Conservation (phyloP, 2,329 filamentous ascomycete genomes). For the Diaporthe batatas region DNA sequence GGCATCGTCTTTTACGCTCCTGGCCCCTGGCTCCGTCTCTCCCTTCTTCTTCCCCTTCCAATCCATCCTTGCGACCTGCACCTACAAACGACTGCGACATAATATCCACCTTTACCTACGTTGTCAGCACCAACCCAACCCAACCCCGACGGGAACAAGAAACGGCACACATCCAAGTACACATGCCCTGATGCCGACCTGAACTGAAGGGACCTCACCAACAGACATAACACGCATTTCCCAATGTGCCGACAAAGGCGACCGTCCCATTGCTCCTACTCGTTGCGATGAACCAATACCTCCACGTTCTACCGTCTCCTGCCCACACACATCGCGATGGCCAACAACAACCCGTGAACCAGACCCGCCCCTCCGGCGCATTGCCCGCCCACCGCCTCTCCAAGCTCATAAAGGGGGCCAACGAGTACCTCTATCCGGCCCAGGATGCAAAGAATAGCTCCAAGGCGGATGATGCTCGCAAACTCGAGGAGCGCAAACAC, state of each 20-base stretch:
- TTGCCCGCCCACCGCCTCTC: conserved; percentile 43
- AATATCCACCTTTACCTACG: neutral
- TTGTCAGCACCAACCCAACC: neutral
- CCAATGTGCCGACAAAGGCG: conserved; percentile 34
- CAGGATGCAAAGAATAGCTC: conserved; percentile 66
- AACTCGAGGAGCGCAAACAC: conserved; percentile 71
- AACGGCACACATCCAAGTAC: neutral
- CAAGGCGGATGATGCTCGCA: conserved; percentile 61
- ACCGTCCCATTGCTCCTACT: neutral
- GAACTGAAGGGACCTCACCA: conserved; percentile 22
- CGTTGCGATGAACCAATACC: conserved; percentile 40
- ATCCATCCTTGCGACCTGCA: neutral
- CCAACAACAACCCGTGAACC: conserved; percentile 8
- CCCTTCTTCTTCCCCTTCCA: neutral
- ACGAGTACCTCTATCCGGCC: conserved; percentile 59
- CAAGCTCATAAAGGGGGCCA: conserved; percentile 50
- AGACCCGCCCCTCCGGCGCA: conserved; percentile 23
- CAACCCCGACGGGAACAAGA: conserved; percentile 3
- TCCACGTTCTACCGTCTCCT: conserved; percentile 38
- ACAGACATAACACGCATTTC: neutral
- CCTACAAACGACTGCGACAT: neutral
- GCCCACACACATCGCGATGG: conserved; percentile 10
- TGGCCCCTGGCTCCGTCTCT: neutral
- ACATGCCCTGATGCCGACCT: conserved; percentile 23
- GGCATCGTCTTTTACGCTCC: conserved; percentile 14